Conservation (phyloP, 164 flowering plant genomes). For the Litsea cubeba region DNA sequence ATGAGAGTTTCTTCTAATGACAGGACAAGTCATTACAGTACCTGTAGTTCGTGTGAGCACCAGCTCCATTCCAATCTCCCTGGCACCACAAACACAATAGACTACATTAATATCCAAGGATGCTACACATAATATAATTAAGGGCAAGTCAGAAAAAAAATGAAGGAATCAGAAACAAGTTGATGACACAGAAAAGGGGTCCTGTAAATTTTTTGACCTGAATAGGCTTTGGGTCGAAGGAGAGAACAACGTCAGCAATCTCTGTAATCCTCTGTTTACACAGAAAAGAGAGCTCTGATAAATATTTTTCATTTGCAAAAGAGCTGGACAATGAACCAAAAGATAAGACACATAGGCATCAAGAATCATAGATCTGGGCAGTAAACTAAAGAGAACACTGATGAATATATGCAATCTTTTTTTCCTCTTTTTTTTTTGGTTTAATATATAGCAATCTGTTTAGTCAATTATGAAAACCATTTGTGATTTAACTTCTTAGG, state of each 20-base stretch:
- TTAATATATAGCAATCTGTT: no score
- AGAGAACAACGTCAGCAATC: slow-evolving; percentile 38
- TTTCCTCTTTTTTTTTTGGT: no score
- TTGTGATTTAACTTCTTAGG: neutral
- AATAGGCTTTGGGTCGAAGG: slow-evolving; percentile 40
- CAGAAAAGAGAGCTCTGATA: neutral
- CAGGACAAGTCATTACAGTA: neutral
- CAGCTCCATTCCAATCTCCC: slow-evolving; percentile 51
- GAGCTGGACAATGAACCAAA: no score
- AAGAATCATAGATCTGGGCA: no score
- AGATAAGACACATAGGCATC: no score
- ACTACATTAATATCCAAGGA: no score
- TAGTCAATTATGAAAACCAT: neutral
- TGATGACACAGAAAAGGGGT: neutral
- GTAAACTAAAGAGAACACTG: no score
- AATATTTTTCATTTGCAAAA: no score
- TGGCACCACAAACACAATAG: slow-evolving; percentile 1
- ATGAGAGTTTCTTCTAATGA: neutral
- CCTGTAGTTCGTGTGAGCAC: slow-evolving; percentile 45
- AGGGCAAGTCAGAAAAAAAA: neutral
- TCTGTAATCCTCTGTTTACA: slow-evolving; percentile 32
- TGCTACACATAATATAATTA: no score
- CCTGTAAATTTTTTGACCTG: slow-evolving; percentile 6
- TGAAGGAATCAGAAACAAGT: neutral
- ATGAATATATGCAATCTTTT: no score